Evolutionary conservation across 495 filamentous ascomycete species (phyloP).

Genomic region (Neurospora intermedia): DNA sequence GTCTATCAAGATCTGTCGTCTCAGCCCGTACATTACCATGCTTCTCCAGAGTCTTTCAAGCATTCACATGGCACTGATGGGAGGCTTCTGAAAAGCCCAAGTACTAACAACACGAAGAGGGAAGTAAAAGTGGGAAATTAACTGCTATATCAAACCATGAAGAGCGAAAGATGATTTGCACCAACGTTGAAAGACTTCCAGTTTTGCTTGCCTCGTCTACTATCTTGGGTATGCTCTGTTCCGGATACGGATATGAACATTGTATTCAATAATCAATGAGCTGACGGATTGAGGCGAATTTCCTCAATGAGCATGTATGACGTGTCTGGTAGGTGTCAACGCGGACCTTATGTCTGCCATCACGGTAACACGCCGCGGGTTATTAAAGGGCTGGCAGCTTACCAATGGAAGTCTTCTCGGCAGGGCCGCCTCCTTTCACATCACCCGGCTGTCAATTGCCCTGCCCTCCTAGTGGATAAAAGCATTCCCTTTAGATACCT

Average conservation of each 20-base stretch:
- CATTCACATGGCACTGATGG: neutral
- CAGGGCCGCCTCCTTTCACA: neutral
- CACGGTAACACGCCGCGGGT: neutral
- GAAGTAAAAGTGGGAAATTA: too few relatives aligned
- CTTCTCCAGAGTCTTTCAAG: neutral
- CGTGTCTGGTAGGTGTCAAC: neutral
- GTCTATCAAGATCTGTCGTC: neutral
- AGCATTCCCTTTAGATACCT: too few relatives aligned
- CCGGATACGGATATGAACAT: neutral
- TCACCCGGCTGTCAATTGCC: too few relatives aligned
- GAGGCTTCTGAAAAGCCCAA: neutral
- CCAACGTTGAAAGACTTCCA: neutral
- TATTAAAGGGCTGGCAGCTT: neutral
- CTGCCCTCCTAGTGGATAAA: too few relatives aligned
- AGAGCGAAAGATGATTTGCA: neutral
- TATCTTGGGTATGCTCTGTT: too few relatives aligned
- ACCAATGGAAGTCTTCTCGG: neutral
- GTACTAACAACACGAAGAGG: neutral
- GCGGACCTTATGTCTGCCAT: neutral
- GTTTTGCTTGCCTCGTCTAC: neutral
- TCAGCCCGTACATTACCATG: neutral
- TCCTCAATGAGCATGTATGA: neutral
- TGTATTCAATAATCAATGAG: neutral
- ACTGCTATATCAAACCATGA: too few relatives aligned
- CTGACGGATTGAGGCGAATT: neutral